phyloP scores from a whole-genome alignment of 2,329 filamentous ascomycete genomes.

The Zasmidium angulare region DNA sequence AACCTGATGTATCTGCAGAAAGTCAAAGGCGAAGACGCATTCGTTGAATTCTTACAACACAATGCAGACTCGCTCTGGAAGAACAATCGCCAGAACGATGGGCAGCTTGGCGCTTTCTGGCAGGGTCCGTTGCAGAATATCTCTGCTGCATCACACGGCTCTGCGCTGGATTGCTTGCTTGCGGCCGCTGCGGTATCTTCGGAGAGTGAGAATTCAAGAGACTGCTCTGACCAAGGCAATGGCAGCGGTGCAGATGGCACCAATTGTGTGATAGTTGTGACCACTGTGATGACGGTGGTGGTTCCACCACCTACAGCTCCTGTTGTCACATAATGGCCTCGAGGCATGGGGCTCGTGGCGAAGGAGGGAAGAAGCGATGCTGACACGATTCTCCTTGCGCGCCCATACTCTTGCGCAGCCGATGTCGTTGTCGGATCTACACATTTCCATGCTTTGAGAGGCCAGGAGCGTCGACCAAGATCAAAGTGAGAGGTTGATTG shows the following conservation, averaged over 20 bases:
- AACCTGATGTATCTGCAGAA: constrained; percentile 60
- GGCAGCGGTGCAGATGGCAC: too few relatives aligned
- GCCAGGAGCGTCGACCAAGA: too few relatives aligned
- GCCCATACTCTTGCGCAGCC: too few relatives aligned
- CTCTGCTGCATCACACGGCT: constrained; percentile 62
- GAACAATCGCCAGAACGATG: constrained; percentile 53
- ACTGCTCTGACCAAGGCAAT: not conserved
- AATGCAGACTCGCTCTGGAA: constrained; percentile 67
- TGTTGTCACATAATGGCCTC: too few relatives aligned
- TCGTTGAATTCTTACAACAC: constrained; percentile 54
- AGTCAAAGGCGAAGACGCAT: constrained; percentile 49
- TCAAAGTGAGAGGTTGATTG: too few relatives aligned
- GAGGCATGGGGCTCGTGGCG: too few relatives aligned
- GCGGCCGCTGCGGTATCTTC: not conserved
- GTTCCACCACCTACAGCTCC: not conserved
- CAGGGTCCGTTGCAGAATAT: constrained; percentile 56
- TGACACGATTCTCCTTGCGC: too few relatives aligned
- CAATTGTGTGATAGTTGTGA: not conserved
- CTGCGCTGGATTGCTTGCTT: constrained; percentile 66
- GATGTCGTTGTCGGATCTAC: too few relatives aligned
- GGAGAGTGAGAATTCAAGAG: not conserved
- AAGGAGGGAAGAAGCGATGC: too few relatives aligned
- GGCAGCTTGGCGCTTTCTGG: constrained; percentile 60
- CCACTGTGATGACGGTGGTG: not conserved
- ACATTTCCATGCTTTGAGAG: too few relatives aligned